These are phyloP conservation scores for Cryptosporidium ubiquitum DNA, from an alignment of 169 alveolate species.

Conservation along the genomic window DNA sequence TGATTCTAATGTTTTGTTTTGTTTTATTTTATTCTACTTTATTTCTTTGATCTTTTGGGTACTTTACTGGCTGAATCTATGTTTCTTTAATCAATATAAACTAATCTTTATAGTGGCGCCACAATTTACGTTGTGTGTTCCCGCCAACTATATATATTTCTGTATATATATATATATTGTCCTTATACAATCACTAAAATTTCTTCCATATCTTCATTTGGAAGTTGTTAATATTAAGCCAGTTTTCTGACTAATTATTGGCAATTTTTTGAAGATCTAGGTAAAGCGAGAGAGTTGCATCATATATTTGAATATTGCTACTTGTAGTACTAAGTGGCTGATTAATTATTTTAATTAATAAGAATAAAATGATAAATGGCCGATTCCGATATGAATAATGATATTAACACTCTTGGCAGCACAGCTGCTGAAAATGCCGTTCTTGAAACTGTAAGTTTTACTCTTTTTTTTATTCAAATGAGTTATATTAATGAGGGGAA, in stretches of 20 bases:
- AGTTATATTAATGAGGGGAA: neutral
- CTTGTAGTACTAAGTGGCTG: neutral
- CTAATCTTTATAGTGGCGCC: neutral
- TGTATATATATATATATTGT: conserved; percentile 2
- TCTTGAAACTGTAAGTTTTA: conserved; percentile 15
- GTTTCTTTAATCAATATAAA: neutral
- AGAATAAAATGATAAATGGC: conserved; percentile 53
- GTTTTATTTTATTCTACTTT: no score
- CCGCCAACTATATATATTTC: conserved; percentile 12
- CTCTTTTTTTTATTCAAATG: neutral
- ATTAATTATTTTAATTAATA: neutral
- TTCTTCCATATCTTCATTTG: neutral
- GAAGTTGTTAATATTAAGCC: neutral
- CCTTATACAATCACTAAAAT: neutral
- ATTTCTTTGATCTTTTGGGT: neutral
- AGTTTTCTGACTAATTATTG: neutral
- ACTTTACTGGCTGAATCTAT: no score
- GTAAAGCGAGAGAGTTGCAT: neutral
- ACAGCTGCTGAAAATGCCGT: neutral
- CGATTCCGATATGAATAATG: conserved; percentile 10
- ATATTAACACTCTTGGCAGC: neutral
- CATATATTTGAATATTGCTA: neutral
- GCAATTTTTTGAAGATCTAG: neutral
- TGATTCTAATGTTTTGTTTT: no score
- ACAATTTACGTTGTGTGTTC: conserved; percentile 42